These are phyloP conservation scores for Tieghemiomyces parasiticus DNA, from an alignment of 192 early-diverging fungal species.

Conservation along the genomic window DNA sequence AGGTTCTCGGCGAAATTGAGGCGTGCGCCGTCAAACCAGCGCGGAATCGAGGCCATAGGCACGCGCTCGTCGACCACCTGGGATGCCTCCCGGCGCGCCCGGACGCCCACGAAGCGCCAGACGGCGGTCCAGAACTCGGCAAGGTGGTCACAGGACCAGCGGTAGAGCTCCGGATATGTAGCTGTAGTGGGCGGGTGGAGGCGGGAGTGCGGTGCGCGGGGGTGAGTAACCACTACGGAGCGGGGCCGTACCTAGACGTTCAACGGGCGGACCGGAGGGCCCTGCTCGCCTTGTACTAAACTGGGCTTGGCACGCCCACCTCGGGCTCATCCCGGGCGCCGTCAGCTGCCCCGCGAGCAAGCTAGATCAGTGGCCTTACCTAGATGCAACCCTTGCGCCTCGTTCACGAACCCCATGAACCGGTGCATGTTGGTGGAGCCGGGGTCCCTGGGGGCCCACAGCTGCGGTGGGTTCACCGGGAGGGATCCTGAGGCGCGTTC, in stretches of 20 bases:
- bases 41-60: constrained; percentile 75
- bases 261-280: constrained; percentile 10
- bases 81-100: constrained; percentile 13
- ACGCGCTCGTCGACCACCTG: constrained; percentile 50
- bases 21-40: constrained; percentile 73
- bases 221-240: constrained; percentile 9
- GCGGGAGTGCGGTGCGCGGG: constrained; percentile 9
- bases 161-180: constrained; percentile 60
- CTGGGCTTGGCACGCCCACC: neutral
- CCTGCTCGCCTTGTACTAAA: neutral
- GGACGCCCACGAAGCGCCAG: constrained; percentile 49
- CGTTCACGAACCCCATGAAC: constrained; percentile 61
- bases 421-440: constrained; percentile 54
- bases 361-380: constrained; percentile 20
- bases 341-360: neutral
- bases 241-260: neutral
- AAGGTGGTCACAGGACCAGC: constrained; percentile 67
- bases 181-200: constrained; percentile 14
- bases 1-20: constrained; percentile 93
- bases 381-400: constrained; percentile 40
- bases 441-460: too few species aligned
- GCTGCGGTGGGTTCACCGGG: too few species aligned
- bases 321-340: neutral
- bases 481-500: too few species aligned
- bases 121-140: constrained; percentile 76